Base-by-base conservation (phyloP, 768 basidiomycete species). In the Lentinula edodes region DNA sequence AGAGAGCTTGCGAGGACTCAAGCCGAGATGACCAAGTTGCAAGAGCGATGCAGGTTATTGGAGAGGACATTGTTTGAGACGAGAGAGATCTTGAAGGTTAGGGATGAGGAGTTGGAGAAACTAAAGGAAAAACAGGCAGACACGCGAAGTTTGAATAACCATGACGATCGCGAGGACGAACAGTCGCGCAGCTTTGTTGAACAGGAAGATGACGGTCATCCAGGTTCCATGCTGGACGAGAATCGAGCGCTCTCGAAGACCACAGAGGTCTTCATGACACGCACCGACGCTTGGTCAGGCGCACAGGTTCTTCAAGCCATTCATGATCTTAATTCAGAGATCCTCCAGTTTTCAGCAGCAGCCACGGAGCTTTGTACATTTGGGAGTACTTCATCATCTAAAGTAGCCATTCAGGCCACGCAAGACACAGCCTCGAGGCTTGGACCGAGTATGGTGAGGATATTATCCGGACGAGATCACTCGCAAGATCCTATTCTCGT, bases 291-390 rank as follows among this genome's bases (percentile, higher is more conserved):
- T 35, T 89, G 86, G 87, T 89, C 89, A 1, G 90, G 90, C 12
- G 85, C 88, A 1, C 88, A 90, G 69, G 80, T 91, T 69, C 81
- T 91, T 52, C 89, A 91, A 68, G 85, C 88, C 2, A 84, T 91
- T 13, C 86, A 88, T 64, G 90, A 91, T 67, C 80, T 91, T 70
- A 91, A 91, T 69, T 84, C 87, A 0, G 89, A 91, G 72, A 87
- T 91, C 62, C 79, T 89, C n/a, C 90, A 90, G 64, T 89, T 89
- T 62, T 86, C 89, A 8, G 88, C 89, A 15, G 82, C 86, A 23
- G 89, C 87, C 6, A 86, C 87, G 15, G 90, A 92, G 71, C 76
- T 85, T 45, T 85, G 83, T 65, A 78, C 80, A 1, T 85, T 87
- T 67, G 75, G 75, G 41, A 77, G 73, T 59, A 68, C 73, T 32